Evolutionary conservation across 2,329 filamentous ascomycete genomes (phyloP).

Genomic region (Microsporum audouinii): DNA sequence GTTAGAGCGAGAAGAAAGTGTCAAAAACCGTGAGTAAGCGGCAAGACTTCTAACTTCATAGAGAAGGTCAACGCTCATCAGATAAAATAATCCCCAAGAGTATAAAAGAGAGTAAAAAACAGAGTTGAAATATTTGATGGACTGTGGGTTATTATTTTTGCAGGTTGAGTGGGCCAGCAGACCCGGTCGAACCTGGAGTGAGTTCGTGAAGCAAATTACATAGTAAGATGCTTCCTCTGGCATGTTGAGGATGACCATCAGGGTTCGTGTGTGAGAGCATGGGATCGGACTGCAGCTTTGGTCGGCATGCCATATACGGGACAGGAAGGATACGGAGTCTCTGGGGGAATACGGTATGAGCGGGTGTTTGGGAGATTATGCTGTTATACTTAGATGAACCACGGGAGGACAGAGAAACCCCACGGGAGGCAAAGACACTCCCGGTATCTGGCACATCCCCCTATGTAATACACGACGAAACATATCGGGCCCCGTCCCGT

Average conservation of each 20-base stretch:
- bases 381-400: background rate
- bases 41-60: slow-evolving; percentile 1
- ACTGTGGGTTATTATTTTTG: background rate
- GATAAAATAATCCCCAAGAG: background rate
- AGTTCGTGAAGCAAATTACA: background rate
- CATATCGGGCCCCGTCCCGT: background rate
- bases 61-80: slow-evolving; percentile 1
- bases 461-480: background rate
- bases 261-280: background rate
- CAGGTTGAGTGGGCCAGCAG: background rate
- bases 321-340: background rate
- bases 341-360: background rate
- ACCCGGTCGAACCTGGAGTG: background rate
- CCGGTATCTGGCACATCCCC: background rate
- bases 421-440: background rate
- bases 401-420: background rate
- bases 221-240: no score
- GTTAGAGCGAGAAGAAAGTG: background rate
- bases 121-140: no score
- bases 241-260: no score
- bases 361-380: background rate
- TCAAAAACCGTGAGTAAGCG: background rate
- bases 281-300: slow-evolving; percentile 1
- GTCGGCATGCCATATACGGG: slow-evolving; percentile 3
- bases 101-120: background rate